Evolutionary conservation across 169 alveolate genomes (phyloP).

Genomic region (Plasmodium knowlesi): DNA sequence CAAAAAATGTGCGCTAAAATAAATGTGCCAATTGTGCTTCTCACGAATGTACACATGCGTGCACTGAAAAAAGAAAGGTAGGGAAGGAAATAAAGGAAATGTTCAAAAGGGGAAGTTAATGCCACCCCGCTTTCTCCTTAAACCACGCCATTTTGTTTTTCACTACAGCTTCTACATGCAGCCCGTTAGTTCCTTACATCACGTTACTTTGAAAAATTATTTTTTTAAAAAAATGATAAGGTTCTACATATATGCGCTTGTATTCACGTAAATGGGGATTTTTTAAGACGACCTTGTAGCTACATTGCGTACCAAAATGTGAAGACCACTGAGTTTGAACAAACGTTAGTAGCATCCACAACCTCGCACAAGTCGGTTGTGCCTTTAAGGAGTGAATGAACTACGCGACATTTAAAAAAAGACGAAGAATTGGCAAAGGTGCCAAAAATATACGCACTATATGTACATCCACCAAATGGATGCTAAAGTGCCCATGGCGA

Average conservation of each 20-base stretch:
- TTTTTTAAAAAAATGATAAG: neutral
- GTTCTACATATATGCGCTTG: neutral
- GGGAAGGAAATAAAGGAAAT: neutral
- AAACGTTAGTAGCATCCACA: neutral
- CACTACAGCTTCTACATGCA: neutral
- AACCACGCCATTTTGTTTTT: neutral
- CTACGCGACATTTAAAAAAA: neutral
- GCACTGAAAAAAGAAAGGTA: neutral
- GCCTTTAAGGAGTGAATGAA: neutral
- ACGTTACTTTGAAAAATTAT: neutral
- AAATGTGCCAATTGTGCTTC: neutral
- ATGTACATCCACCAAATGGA: neutral
- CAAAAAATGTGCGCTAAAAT: neutral
- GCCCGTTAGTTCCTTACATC: neutral
- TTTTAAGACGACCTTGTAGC: neutral
- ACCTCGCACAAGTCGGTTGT: neutral
- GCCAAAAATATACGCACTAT: neutral
- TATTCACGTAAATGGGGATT: neutral
- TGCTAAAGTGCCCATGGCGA: neutral
- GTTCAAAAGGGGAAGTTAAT: neutral
- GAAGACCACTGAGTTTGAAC: neutral
- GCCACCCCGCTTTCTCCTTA: neutral
- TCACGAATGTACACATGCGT: neutral
- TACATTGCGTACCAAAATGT: neutral
- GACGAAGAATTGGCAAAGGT: neutral